Percentiles rank a stretch among this genome's conserved stretches.
These are phyloP conservation scores for Neostapfia colusana DNA, from an alignment of 176 grass and related monocot genomes.

Conservation along the genomic window DNA sequence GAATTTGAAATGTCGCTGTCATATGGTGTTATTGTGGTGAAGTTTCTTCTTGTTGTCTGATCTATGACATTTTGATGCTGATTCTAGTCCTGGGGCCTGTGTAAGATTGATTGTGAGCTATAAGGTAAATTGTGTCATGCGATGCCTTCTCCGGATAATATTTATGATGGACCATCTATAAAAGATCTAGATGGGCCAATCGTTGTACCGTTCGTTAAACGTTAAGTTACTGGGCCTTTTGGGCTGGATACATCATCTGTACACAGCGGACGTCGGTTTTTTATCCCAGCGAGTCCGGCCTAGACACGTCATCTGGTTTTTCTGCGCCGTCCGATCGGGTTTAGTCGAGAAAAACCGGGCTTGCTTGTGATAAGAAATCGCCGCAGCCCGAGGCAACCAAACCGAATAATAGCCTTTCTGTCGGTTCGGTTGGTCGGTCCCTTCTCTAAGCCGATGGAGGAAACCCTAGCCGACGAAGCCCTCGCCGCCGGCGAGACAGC, in stretches of 20 bases:
- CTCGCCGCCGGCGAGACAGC: conserved; percentile 4
- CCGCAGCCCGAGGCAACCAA: not conserved
- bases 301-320: too few species aligned
- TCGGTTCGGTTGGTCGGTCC: not conserved
- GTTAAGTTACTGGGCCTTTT: not conserved
- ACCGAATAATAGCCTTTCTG: not conserved
- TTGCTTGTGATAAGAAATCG: not conserved
- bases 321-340: conserved; percentile 12
- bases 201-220: not conserved
- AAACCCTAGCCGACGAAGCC: conserved; percentile 51
- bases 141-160: too few species aligned
- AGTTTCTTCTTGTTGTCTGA: too few species aligned
- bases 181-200: too few species aligned
- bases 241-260: not conserved
- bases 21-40: not conserved
- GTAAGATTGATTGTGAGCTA: too few species aligned
- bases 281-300: not conserved
- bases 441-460: conserved; percentile 41
- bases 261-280: too few species aligned
- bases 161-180: too few species aligned
- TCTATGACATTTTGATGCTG: too few species aligned
- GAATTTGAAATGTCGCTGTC: not conserved
- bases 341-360: too few species aligned
- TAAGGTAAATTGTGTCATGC: too few species aligned
- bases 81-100: too few species aligned